Percentiles rank a stretch among this genome's conserved stretches.
Conservation (phyloP, 495 filamentous ascomycete species). For the Friedmanniomyces simplex region DNA sequence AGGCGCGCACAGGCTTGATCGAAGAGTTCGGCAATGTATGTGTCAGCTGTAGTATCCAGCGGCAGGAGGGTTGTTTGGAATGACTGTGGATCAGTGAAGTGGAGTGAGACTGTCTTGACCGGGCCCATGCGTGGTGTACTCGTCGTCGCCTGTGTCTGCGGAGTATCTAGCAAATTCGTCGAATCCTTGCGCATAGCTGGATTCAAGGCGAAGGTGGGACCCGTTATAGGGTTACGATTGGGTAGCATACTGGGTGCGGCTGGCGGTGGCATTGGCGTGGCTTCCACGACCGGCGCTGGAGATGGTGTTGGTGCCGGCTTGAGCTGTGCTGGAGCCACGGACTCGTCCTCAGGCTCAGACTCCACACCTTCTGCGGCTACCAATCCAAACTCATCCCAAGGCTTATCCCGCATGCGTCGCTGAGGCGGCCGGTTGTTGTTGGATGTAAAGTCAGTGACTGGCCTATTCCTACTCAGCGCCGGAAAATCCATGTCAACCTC, state of each 20-base stretch:
- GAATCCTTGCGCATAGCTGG: slow-evolving; percentile 29
- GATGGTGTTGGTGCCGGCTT: slow-evolving; percentile 27
- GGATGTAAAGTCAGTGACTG: slow-evolving; percentile 76
- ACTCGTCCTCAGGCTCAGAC: slow-evolving; percentile 53
- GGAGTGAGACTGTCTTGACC: slow-evolving; percentile 76
- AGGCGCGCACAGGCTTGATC: slow-evolving; percentile 85
- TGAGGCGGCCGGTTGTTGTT: slow-evolving; percentile 71
- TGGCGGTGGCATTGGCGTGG: slow-evolving; percentile 19
- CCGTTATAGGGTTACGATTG: slow-evolving; percentile 33
- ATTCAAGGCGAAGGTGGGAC: slow-evolving; percentile 28
- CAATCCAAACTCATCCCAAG: slow-evolving; percentile 89
- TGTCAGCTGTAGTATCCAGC: slow-evolving; percentile 81
- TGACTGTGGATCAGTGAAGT: slow-evolving; percentile 59
- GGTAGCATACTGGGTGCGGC: slow-evolving; percentile 31
- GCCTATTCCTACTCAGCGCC: slow-evolving; percentile 64
- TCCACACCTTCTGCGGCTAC: slow-evolving; percentile 67
- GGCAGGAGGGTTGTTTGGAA: slow-evolving; percentile 52
- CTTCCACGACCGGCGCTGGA: slow-evolving; percentile 34
- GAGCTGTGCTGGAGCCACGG: slow-evolving; percentile 33
- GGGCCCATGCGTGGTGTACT: slow-evolving; percentile 61
- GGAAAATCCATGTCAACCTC: slow-evolving; percentile 97
- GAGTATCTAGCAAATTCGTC: slow-evolving; percentile 38
- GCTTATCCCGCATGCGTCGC: slow-evolving; percentile 63
- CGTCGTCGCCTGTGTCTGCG: slow-evolving; percentile 33
- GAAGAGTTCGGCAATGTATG: slow-evolving; percentile 85